phyloP scores from a whole-genome alignment of 2,329 filamentous ascomycete species.

The Lachnellula willkommii region DNA sequence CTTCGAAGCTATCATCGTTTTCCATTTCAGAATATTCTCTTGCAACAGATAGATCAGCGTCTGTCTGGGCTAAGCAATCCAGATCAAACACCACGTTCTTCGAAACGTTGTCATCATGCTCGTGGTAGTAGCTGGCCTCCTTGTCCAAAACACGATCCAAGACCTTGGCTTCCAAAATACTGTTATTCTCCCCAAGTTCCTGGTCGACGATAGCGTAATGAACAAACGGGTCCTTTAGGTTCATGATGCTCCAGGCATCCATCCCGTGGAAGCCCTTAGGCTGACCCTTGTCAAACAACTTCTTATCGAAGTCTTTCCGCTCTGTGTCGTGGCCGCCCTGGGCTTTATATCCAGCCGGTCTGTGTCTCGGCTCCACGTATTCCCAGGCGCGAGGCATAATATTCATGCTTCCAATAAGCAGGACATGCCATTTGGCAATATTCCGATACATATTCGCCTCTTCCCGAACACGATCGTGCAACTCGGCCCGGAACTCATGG shows the following conservation, averaged over 20 bases:
- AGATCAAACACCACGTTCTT: background rate
- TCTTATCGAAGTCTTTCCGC: background rate
- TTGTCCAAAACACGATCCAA: background rate
- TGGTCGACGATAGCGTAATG: background rate
- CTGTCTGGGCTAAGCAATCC: background rate
- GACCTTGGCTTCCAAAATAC: background rate
- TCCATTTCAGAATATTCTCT: background rate
- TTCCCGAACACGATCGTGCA: background rate
- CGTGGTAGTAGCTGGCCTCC: background rate
- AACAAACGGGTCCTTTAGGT: background rate
- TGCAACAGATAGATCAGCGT: background rate
- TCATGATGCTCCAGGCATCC: background rate
- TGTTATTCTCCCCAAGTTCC: background rate
- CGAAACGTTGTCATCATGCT: background rate
- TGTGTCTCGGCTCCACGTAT: background rate
- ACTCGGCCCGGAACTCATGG: background rate
- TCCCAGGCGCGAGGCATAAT: background rate
- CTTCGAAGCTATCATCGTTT: background rate
- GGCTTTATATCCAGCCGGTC: background rate
- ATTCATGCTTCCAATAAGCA: background rate
- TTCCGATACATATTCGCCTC: background rate
- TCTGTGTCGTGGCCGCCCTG: background rate
- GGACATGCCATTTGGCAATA: background rate
- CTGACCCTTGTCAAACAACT: background rate
- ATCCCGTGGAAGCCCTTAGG: background rate